phyloP scores from a whole-genome alignment of 306 rosid species.

The Hippophae rhamnoides region DNA sequence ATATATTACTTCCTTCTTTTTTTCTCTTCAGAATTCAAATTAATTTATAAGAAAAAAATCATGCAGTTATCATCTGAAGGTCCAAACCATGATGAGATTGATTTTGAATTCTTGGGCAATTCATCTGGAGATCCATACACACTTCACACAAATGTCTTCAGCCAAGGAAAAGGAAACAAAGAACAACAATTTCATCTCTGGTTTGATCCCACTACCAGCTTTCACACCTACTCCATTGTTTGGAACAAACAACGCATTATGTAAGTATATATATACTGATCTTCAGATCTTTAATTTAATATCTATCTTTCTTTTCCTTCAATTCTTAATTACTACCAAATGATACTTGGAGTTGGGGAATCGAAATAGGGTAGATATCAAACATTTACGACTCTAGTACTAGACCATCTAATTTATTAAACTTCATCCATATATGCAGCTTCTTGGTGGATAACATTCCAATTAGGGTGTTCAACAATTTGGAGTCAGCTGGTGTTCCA shows the following conservation, averaged over 20 bases:
- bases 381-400: not conserved
- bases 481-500: conserved; percentile 31
- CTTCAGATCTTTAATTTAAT: too few species aligned
- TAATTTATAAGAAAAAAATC: too few species aligned
- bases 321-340: too few species aligned
- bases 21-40: not conserved
- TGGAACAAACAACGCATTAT: conserved; percentile 33
- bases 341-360: too few species aligned
- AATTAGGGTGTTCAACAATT: conserved; percentile 33
- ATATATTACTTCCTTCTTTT: not conserved
- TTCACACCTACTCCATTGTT: conserved; percentile 34
- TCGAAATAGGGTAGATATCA: too few species aligned
- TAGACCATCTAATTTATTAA: not conserved
- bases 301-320: not conserved
- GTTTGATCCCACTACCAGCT: conserved; percentile 40
- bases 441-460: conserved; percentile 36
- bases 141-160: conserved; percentile 33
- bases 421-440: not conserved
- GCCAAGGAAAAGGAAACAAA: conserved; percentile 29
- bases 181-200: conserved; percentile 38
- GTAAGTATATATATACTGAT: conserved; percentile 9
- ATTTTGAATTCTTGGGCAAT: conserved; percentile 43
- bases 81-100: conserved; percentile 39
- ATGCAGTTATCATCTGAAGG: conserved; percentile 65
- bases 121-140: conserved; percentile 31